Conservation (phyloP, 192 early-diverging fungal species). For the Obelidium mucronatum region DNA sequence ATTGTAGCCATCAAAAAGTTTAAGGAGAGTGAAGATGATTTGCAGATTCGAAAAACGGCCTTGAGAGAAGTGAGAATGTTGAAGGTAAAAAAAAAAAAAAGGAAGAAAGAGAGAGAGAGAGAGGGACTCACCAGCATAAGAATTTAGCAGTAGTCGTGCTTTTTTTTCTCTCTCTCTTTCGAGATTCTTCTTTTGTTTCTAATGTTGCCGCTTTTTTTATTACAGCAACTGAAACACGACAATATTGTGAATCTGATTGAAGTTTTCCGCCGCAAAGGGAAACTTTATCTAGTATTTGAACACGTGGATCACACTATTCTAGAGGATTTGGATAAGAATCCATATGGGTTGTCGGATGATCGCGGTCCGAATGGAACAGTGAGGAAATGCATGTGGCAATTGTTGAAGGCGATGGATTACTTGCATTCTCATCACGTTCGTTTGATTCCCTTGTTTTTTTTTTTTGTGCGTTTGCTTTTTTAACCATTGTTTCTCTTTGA, state of each 20-base stretch:
- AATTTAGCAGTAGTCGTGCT: too few species aligned
- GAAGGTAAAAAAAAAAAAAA: constrained; percentile 54
- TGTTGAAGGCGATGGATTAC: constrained; percentile 71
- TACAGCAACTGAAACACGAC: constrained; percentile 71
- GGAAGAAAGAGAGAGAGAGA: constrained; percentile 6
- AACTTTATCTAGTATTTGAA: constrained; percentile 72
- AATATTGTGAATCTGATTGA: constrained; percentile 74
- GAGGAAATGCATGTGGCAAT: constrained; percentile 71
- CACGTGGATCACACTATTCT: constrained; percentile 72
- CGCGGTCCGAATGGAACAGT: constrained; percentile 49
- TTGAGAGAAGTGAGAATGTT: constrained; percentile 69
- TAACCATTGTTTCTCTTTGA: too few species aligned
- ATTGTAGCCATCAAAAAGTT: constrained; percentile 75
- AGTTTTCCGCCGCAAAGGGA: constrained; percentile 69
- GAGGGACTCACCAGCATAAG: too few species aligned
- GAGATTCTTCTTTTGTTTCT: background rate
- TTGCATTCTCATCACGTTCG: constrained; percentile 69
- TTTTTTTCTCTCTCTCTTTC: background rate
- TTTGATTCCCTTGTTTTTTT: background rate
- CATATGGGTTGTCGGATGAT: constrained; percentile 65
- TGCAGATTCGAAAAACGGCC: constrained; percentile 71
- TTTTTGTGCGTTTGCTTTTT: too few species aligned
- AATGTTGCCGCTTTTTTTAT: background rate
- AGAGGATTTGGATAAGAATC: constrained; percentile 67
- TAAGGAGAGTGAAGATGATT: constrained; percentile 69